phyloP scores from a whole-genome alignment of 306 rosid species.

The Calophaca sinica region DNA sequence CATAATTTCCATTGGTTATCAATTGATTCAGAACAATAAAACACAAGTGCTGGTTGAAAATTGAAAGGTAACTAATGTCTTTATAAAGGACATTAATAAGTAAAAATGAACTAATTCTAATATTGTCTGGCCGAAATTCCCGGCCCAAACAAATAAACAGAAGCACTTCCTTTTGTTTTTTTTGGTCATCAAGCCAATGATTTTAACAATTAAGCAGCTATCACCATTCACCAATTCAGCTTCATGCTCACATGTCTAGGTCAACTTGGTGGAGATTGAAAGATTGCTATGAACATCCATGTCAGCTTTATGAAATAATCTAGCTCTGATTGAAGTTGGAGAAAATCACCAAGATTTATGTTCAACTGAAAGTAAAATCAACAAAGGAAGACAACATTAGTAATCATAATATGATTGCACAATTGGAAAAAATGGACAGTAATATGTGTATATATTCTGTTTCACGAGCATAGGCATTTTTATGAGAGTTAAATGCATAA shows the following conservation, averaged over 20 bases:
- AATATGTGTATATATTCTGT: not conserved
- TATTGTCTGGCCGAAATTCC: not conserved
- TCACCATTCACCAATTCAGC: conserved; percentile 41
- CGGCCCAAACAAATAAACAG: not conserved
- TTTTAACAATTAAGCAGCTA: conserved; percentile 30
- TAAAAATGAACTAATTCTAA: not conserved
- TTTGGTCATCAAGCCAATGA: conserved; percentile 27
- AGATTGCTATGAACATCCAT: conserved; percentile 33
- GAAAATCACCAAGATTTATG: conserved; percentile 15
- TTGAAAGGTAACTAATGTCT: conserved; percentile 16
- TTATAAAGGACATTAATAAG: not conserved
- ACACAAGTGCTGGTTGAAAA: conserved; percentile 8
- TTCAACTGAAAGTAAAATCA: conserved; percentile 22
- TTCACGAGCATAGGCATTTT: not conserved
- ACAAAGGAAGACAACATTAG: conserved; percentile 7
- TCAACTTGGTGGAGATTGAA: conserved; percentile 34
- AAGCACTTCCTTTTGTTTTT: conserved; percentile 27
- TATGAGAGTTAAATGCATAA: not conserved
- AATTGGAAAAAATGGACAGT: too few relatives aligned
- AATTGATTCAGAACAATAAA: conserved; percentile 14
- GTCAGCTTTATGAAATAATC: conserved; percentile 33
- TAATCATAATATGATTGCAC: not conserved
- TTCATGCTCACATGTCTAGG: conserved; percentile 32
- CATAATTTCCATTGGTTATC: not conserved
- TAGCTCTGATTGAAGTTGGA: conserved; percentile 26